These are phyloP conservation scores for Ilyonectria destructans DNA, from an alignment of 2,329 filamentous ascomycete species.

Conservation along the genomic window DNA sequence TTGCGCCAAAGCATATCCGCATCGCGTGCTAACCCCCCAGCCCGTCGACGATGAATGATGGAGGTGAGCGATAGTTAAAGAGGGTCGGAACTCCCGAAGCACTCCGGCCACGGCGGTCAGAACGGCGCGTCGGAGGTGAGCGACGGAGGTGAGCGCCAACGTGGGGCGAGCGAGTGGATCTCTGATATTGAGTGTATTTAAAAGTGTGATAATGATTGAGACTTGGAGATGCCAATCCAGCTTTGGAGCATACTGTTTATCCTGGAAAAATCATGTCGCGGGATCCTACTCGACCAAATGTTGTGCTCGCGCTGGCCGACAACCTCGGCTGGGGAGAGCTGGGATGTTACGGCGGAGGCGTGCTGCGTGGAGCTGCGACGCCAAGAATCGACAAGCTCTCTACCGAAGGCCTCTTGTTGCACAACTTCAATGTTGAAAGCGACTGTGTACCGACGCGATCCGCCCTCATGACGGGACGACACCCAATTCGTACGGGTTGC, in stretches of 20 bases:
- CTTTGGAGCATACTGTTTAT: neutral
- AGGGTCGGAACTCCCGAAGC: neutral
- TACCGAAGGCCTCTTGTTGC: conserved; percentile 52
- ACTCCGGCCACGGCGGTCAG: conserved; percentile 19
- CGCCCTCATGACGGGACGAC: conserved; percentile 55
- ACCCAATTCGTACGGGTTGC: conserved; percentile 55
- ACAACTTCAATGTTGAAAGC: conserved; percentile 59
- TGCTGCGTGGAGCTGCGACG: conserved; percentile 53
- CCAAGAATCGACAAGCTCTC: conserved; percentile 54
- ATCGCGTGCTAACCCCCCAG: conserved; percentile 30
- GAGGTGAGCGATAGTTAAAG: conserved; percentile 12
- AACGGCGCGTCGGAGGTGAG: conserved; percentile 45
- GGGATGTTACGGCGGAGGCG: conserved; percentile 54
- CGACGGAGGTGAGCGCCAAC: conserved; percentile 32
- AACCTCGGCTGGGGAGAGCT: conserved; percentile 58
- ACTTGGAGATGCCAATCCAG: neutral
- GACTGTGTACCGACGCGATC: conserved; percentile 56
- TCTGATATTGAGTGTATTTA: conserved; percentile 12
- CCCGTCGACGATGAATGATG: neutral
- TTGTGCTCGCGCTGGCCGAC: conserved; percentile 55
- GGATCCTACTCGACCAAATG: conserved; percentile 46
- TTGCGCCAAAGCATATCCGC: conserved; percentile 10
- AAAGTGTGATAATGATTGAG: neutral
- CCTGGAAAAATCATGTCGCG: conserved; percentile 32
- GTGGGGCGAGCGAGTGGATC: conserved; percentile 20